These are phyloP conservation scores for Microdochium trichocladiopsis DNA, from an alignment of 2,329 filamentous ascomycete species.

Conservation along the genomic window DNA sequence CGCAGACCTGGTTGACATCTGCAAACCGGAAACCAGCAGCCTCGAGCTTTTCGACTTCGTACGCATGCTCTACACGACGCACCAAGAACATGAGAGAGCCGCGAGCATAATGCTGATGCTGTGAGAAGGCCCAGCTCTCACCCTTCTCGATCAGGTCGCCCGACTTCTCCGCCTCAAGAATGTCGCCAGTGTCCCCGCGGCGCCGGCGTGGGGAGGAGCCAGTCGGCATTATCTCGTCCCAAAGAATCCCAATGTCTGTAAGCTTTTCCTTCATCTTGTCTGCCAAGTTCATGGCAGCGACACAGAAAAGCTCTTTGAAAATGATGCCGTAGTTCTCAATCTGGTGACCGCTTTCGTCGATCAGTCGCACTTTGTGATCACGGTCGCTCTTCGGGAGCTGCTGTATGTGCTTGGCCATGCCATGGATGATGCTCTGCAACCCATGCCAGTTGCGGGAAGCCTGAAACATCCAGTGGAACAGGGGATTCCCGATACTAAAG, in stretches of 20 bases:
- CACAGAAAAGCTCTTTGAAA: conserved; percentile 78
- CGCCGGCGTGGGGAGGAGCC: conserved; percentile 29
- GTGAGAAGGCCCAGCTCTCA: conserved; percentile 13
- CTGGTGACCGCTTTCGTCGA: conserved; percentile 46
- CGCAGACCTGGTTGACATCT: conserved; percentile 57
- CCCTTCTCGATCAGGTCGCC: conserved; percentile 34
- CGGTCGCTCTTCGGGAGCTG: conserved; percentile 31
- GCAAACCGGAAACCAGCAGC: conserved; percentile 76
- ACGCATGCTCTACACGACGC: conserved; percentile 47
- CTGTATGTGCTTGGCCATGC: conserved; percentile 67
- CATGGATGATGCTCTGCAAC: conserved; percentile 59
- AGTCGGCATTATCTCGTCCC: conserved; percentile 69
- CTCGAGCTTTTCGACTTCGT: conserved; percentile 57
- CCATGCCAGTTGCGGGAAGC: conserved; percentile 72
- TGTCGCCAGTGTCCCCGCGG: conserved; percentile 5
- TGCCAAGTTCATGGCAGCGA: conserved; percentile 70
- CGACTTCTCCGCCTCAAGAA: conserved; percentile 4
- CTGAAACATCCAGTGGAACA: conserved; percentile 84
- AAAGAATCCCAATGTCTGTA: conserved; percentile 59
- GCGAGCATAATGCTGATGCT: conserved; percentile 44
- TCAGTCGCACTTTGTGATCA: conserved; percentile 34
- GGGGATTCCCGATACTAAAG: conserved; percentile 68
- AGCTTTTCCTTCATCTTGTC: conserved; percentile 57
- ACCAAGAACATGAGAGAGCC: conserved; percentile 80
- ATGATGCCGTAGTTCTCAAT: conserved; percentile 66